phyloP scores from a whole-genome alignment of 2,329 filamentous ascomycete species.

The Fusarium sterilihyphosum region DNA sequence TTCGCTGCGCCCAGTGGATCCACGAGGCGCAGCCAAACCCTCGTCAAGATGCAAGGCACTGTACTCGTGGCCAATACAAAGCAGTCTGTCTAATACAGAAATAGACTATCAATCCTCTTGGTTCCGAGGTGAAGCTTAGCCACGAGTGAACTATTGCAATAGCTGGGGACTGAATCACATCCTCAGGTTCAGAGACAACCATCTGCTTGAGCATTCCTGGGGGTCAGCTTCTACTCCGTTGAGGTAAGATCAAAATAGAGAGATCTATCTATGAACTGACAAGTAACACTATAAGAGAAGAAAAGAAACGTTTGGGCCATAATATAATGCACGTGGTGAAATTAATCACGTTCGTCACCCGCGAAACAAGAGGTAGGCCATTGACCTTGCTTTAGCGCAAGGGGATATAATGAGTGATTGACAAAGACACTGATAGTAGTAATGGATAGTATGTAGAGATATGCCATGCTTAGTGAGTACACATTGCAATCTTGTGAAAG shows the following conservation, averaged over 20 bases:
- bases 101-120: no score
- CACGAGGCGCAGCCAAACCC: background rate
- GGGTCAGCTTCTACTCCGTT: rapidly evolving
- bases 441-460: no score
- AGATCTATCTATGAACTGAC: background rate
- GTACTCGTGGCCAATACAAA: background rate
- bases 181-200: background rate
- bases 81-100: background rate
- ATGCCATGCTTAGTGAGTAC: background rate
- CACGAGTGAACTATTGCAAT: rapidly evolving
- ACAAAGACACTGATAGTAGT: background rate
- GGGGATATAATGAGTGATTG: rapidly evolving
- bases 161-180: no score
- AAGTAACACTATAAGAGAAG: no score
- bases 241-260: background rate
- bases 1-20: background rate
- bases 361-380: background rate
- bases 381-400: background rate
- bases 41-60: background rate
- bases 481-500: background rate
- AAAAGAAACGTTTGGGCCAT: background rate
- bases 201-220: background rate
- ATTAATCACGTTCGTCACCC: background rate
- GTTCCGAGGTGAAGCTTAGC: background rate
- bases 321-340: background rate